These are phyloP conservation scores for Paecilomyces sp. DNA, from an alignment of 2,329 filamentous ascomycete genomes.

Conservation along the genomic window DNA sequence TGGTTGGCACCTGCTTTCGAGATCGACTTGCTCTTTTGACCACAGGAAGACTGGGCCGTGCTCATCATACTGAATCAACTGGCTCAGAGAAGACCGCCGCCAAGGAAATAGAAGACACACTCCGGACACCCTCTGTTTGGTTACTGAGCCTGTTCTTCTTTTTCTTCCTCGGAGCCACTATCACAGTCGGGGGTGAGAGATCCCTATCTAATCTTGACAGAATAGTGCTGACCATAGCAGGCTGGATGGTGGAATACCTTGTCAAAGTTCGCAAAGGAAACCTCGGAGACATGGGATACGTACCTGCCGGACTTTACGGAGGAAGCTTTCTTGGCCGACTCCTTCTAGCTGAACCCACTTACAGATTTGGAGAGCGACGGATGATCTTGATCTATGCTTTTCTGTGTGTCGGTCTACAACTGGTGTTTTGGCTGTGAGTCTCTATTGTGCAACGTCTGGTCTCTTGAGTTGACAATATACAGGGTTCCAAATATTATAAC, in stretches of 20 bases:
- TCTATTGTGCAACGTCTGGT: background rate
- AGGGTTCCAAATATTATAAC: conserved; percentile 38
- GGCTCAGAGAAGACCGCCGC: conserved; percentile 5
- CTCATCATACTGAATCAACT: background rate
- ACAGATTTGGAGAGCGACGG: conserved; percentile 50
- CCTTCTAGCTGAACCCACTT: conserved; percentile 52
- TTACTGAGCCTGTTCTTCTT: conserved; percentile 57
- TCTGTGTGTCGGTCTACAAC: conserved; percentile 47
- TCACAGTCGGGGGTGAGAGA: conserved; percentile 42
- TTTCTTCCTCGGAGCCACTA: conserved; percentile 51
- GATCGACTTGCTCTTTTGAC: conserved; percentile 23
- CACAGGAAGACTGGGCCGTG: background rate
- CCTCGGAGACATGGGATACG: conserved; percentile 53
- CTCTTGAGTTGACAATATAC: background rate
- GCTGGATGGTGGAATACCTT: conserved; percentile 61
- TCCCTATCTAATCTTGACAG: background rate
- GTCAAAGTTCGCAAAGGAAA: conserved; percentile 53
- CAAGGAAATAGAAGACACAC: conserved; percentile 17
- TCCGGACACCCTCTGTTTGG: conserved; percentile 38
- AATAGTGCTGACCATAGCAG: conserved; percentile 14
- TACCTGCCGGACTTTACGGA: conserved; percentile 54
- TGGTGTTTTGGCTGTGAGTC: conserved; percentile 51
- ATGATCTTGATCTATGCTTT: conserved; percentile 52
- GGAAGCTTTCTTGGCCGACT: conserved; percentile 52
- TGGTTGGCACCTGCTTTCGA: conserved; percentile 44